phyloP scores from a whole-genome alignment of 2,329 filamentous ascomycete genomes.

The Colletotrichum abscissum region DNA sequence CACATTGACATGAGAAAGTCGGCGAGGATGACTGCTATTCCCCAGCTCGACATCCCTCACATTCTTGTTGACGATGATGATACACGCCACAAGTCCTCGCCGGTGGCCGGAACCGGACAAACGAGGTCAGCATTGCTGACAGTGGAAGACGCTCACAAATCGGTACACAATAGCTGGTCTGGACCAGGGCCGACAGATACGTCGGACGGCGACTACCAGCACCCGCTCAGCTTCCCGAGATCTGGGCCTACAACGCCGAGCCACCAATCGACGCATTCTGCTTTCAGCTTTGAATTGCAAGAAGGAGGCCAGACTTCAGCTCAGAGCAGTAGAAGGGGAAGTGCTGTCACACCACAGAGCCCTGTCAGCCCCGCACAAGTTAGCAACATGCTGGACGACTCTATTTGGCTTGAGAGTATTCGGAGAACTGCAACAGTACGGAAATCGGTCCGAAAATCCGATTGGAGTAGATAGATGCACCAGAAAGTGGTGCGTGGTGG shows the following conservation, averaged over 20 bases:
- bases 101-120: constrained; percentile 40
- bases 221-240: constrained; percentile 67
- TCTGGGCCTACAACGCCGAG: constrained; percentile 52
- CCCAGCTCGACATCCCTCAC: constrained; percentile 86
- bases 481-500: not conserved
- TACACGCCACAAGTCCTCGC: constrained; percentile 38
- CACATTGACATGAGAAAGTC: constrained; percentile 78
- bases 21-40: constrained; percentile 81
- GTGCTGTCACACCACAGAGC: constrained; percentile 75
- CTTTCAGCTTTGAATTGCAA: constrained; percentile 69
- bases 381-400: constrained; percentile 87
- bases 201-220: constrained; percentile 52
- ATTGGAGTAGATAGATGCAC: constrained; percentile 23
- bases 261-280: constrained; percentile 59
- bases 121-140: constrained; percentile 47
- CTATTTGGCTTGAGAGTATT: constrained; percentile 93
- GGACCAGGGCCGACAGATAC: constrained; percentile 53
- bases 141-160: constrained; percentile 48
- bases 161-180: constrained; percentile 55
- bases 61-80: constrained; percentile 85
- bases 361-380: constrained; percentile 79
- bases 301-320: constrained; percentile 50
- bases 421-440: constrained; percentile 83
- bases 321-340: constrained; percentile 70
- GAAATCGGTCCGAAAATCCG: constrained; percentile 47